Evolutionary conservation across 352 stramenopile species (phyloP), one percentile per base, ranked within the genome.

Genomic region (Pythium myriotylum): DNA sequence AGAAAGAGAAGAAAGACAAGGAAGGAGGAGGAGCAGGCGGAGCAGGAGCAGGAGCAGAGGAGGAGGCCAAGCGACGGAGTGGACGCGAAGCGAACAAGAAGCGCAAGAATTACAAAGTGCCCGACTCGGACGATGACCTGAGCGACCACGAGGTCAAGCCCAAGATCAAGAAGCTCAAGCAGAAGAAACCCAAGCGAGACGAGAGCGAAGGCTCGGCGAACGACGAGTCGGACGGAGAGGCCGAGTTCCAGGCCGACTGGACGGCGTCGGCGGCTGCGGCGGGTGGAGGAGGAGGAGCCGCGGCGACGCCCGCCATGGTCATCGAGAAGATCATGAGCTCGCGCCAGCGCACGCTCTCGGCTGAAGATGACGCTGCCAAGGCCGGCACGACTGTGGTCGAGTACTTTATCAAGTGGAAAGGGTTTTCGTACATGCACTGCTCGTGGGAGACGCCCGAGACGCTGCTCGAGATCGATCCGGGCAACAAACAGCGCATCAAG

Each of bases 371-470:
- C 32, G 17, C 43, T 23, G 17, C 49, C 10, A 45, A n/a, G 42
- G 55, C 37, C 13, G 26, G 33, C n/a, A 46, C 55, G 23, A 32
- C 32, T 1, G 57, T 87, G 23, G 77, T 70, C 2, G 86, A 98
- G 71, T 96, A 95, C 55, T 83, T 88, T 23, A 95, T 96, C 71
- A 96, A 96, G 72, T 96, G 87, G 87, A 95, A 94, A 64, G 85
- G 83, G 13, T 94, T 94, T 54, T 92, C 87, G 47, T 93, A 96
- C 72, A 78, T 96, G 67, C 89, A 96, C 63, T 85, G 81, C 41
- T 88, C 86, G 67, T 96, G 89, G 89, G 86, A 95, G 70, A 80
- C 77, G 0, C 67, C 74, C 9, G 76, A 93, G 35, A 74, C 88
- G 57, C 72, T 94, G 49, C 66, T 95, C 62, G 78, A 82, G 2